Evolutionary conservation across 73 alveolate species (phyloP), one percentile per base, ranked within the genome.

Genomic region (Paramecium primaurelia): DNA sequence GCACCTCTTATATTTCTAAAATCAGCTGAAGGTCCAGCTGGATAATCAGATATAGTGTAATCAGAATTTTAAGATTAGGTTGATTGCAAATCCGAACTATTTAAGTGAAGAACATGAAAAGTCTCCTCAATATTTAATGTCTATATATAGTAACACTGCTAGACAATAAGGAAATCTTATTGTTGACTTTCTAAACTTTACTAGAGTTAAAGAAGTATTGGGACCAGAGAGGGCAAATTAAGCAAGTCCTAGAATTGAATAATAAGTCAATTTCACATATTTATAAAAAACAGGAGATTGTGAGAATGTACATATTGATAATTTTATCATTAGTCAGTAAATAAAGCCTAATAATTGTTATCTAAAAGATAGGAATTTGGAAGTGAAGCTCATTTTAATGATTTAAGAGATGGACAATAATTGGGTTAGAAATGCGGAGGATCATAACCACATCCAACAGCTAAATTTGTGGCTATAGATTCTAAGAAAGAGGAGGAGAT

Each of bases 1-100:
- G 97, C 98, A 28, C 99, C 99, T 8, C 90, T 95, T 45, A 96
- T 96, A 26, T 96, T 95, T 73, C 64, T 96, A 36, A 91, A 93
- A 69, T 45, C 95, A 51, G 98, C 98, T 8, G 98, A 96, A 71
- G 97, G 95, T 9, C 91, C 91, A 47, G 91, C 91, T 3, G 16
- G 37, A 18, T 26, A 80, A 80, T 49, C 71, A 9, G 91, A 80
- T 7, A 49, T 80, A 12, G 38, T 36, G 91, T 80, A 80, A 16
- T 8, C 4, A 45, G 5, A 45, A 45, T 22, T 45, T 80, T 49
- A 2, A 44, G 58, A 80, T 80, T 80, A 80, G 91, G 71, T 36
- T 80, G 38, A 11, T 30, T 45, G 51, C 77, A 18, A 80, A 49
- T 42, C 75, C 71, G 8, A 40, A n/a, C 45, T 80, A 80, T 80